Conservation (phyloP, 2,329 filamentous ascomycete genomes). For the Penicillium nordicum region DNA sequence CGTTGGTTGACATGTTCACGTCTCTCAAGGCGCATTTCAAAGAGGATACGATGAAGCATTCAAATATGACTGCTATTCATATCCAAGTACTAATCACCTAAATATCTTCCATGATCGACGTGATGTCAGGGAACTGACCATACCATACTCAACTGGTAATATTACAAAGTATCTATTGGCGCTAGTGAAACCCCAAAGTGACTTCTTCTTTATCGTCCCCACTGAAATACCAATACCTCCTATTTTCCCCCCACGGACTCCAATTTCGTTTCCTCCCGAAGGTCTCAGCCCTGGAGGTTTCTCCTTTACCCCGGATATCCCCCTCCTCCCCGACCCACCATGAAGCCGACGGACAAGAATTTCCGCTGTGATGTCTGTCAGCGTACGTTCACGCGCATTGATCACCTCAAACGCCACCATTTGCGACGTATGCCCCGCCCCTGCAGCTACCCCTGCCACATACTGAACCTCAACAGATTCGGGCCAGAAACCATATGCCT, state of each 20-base stretch:
- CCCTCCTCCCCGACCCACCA: constrained; percentile 29
- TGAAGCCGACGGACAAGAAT: constrained; percentile 41
- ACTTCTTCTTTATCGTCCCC: neutral
- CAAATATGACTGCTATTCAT: too few species aligned
- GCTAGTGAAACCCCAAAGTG: neutral
- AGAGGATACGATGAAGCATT: too few species aligned
- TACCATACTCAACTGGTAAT: constrained; percentile 2
- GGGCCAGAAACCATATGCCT: constrained; percentile 48
- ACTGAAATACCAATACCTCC: constrained; percentile 10
- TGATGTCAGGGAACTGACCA: neutral
- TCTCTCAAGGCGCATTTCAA: too few species aligned
- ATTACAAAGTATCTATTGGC: neutral
- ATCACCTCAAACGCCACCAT: constrained; percentile 49
- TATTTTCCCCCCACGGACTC: constrained; percentile 1
- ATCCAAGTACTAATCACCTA: too few species aligned
- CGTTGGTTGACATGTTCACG: too few species aligned
- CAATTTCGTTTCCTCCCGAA: too few species aligned
- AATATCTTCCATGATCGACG: too few species aligned
- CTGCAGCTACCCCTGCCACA: constrained; percentile 7
- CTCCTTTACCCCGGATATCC: constrained; percentile 22
- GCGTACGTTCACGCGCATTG: constrained; percentile 47
- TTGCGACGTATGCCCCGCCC: constrained; percentile 38
- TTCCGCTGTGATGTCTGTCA: constrained; percentile 45
- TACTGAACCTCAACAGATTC: constrained; percentile 37
- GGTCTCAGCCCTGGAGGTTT: neutral